Evolutionary conservation across 2,329 filamentous ascomycete species (phyloP).

Genomic region (Colletotrichum simmondsii): DNA sequence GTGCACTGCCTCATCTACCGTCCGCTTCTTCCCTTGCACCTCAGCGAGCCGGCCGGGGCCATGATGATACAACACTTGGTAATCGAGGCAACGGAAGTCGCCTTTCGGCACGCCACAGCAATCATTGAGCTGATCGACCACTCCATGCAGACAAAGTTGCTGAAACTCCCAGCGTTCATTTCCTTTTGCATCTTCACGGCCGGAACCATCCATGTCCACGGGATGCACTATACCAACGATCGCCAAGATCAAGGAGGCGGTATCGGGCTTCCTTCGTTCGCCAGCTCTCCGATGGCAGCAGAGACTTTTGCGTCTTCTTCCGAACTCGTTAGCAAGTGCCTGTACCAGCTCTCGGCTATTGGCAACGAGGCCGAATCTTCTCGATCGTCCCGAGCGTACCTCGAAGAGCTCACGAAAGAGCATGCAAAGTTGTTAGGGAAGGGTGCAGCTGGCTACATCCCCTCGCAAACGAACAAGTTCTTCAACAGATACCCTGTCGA

Average conservation of each 20-base stretch:
- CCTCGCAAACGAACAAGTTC: conserved; percentile 5
- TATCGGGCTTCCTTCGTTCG: conserved; percentile 6
- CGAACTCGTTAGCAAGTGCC: conserved; percentile 1
- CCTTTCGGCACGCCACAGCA: conserved; percentile 20
- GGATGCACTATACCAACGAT: conserved; percentile 10
- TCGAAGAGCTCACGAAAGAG: conserved; percentile 17
- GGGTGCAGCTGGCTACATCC: neutral
- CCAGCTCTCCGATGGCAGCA: conserved; percentile 16
- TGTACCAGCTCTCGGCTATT: conserved; percentile 12
- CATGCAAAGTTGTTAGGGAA: neutral
- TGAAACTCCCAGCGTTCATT: conserved; percentile 12
- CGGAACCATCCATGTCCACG: conserved; percentile 7
- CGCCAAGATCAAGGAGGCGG: neutral
- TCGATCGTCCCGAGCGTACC: neutral
- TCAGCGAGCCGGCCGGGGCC: conserved; percentile 10
- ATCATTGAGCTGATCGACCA: conserved; percentile 15
- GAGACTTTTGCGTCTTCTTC: conserved; percentile 7
- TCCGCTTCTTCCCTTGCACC: conserved; percentile 10
- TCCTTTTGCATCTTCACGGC: conserved; percentile 27
- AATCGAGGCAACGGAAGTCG: conserved; percentile 9
- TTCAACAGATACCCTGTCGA: conserved; percentile 15
- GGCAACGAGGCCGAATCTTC: conserved; percentile 7
- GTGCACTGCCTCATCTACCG: conserved; percentile 28
- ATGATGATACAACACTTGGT: conserved; percentile 28
- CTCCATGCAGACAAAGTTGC: neutral